Evolutionary conservation across 2,329 filamentous ascomycete species (phyloP), one percentile per base, ranked within the genome.

Genomic region (Pseudogymnoascus sp.): DNA sequence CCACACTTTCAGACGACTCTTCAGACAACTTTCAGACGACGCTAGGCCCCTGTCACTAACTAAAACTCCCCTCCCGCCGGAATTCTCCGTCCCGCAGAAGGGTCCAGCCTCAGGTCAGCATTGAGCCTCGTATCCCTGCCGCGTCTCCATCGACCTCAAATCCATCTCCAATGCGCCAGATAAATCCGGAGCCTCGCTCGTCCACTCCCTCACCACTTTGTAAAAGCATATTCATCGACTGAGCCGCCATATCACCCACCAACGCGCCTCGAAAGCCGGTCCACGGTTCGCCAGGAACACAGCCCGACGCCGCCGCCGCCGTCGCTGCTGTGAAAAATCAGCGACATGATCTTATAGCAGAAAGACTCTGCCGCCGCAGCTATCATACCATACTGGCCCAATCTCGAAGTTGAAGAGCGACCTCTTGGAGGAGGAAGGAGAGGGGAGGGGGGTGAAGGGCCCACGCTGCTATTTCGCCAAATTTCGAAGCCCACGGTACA

Each of bases 61-160:
- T 13, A 57, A 36, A 57, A 57, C 36, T 34, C 51, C 51, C 51
- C 28, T n/a, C 28, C 28, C 51, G 51, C 28, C 51, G 28, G 28
- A n/a, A 36, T 57, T 57, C 51, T 57, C 51, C 51, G 51, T 36
- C n/a, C 51, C 28, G n/a, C 3, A 57, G 13, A 57, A 21, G 51
- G 48, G 51, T 57, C 51, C 51, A 57, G 51, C 51, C 51, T 54
- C 48, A 54, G 48, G 14, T 16, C 10, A 54, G 23, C 4, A 4
- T 54, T 57, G 51, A 57, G 48, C 51, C 51, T 57, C 51, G 51
- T 57, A 57, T 57, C 51, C 51, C 51, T 57, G 51, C 51, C 28
- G 28, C 19, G n/a, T 16, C 28, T 57, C 16, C 16, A 6, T 14
- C 25, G 16, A 36, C 25, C 51, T 57, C 28, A 34, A 34, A 13